Conservation (phyloP, 2,329 filamentous ascomycete species). For the Epichloe baconii region DNA sequence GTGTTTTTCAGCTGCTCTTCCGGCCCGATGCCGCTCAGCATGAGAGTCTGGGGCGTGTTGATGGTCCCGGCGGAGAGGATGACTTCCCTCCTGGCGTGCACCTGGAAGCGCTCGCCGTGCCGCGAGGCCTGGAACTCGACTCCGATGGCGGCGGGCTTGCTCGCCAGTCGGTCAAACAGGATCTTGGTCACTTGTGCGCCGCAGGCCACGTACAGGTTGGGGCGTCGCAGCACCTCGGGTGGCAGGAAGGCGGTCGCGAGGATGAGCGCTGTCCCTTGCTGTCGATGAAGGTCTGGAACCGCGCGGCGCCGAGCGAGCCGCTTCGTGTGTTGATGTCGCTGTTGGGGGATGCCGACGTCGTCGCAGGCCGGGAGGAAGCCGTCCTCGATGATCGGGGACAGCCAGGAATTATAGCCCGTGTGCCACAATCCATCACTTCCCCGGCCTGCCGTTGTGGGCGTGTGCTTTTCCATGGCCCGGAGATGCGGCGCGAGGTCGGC, state of each 20-base stretch:
- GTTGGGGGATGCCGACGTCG: conserved; percentile 6
- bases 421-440: conserved; percentile 8
- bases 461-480: conserved; percentile 10
- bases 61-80: conserved; percentile 4
- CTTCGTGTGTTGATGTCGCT: conserved; percentile 9
- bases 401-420: conserved; percentile 9
- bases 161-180: conserved; percentile 6
- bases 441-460: conserved; percentile 5
- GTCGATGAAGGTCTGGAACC: conserved; percentile 11
- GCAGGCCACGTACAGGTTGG: conserved; percentile 10
- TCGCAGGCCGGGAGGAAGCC: conserved; percentile 9
- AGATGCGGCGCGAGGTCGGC: conserved; percentile 10
- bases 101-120: conserved; percentile 8
- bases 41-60: conserved; percentile 4
- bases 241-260: conserved; percentile 10
- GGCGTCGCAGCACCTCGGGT: conserved; percentile 6
- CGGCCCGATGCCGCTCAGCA: conserved; percentile 5
- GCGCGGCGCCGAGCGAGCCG: conserved; percentile 8
- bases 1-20: conserved; percentile 2
- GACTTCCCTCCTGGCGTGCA: conserved; percentile 17
- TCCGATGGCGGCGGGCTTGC: conserved; percentile 7
- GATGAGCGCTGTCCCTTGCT: conserved; percentile 9
- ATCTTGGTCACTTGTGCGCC: conserved; percentile 8
- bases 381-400: conserved; percentile 7
- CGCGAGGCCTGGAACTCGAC: conserved; percentile 7